Evolutionary conservation across 208 protist genomes (phyloP).

Genomic region (Acanthamoeba quina): DNA sequence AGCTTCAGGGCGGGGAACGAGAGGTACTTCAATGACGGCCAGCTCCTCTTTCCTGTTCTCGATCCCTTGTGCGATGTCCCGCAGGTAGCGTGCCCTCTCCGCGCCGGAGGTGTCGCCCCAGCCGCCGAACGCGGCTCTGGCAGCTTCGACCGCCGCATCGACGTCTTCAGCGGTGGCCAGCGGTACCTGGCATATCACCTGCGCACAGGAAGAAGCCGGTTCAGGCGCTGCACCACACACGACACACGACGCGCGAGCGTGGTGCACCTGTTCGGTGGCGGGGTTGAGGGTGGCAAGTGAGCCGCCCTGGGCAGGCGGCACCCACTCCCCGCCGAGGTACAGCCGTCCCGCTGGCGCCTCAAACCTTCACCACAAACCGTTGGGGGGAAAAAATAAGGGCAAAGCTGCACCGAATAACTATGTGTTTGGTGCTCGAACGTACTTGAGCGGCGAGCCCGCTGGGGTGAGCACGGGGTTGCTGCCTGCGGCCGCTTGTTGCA

Average conservation of each 20-base stretch:
- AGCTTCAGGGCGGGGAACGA: background rate
- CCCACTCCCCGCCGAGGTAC: conserved; percentile 15
- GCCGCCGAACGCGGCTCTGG: background rate
- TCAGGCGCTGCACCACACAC: background rate
- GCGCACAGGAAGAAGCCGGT: background rate
- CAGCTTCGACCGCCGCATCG: background rate
- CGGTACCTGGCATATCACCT: conserved; percentile 28
- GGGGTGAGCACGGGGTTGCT: too few relatives aligned
- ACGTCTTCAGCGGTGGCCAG: conserved; percentile 45
- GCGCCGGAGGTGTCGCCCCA: background rate
- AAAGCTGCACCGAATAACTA: too few relatives aligned
- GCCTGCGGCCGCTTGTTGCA: too few relatives aligned
- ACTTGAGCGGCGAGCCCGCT: too few relatives aligned
- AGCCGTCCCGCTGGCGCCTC: background rate
- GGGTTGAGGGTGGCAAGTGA: background rate
- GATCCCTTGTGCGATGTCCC: background rate
- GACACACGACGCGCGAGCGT: background rate
- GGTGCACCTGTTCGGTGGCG: background rate
- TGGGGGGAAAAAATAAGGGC: too few relatives aligned
- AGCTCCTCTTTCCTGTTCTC: conserved; percentile 37
- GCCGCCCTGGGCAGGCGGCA: background rate
- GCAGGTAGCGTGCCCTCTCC: conserved; percentile 13
- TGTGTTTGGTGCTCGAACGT: too few relatives aligned
- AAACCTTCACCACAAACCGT: background rate
- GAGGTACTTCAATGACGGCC: background rate